Percentiles rank a stretch among this genome's conserved stretches.
These are phyloP conservation scores for Sphaerulina musiva DNA, from an alignment of 2,329 filamentous ascomycete species.

Conservation along the genomic window DNA sequence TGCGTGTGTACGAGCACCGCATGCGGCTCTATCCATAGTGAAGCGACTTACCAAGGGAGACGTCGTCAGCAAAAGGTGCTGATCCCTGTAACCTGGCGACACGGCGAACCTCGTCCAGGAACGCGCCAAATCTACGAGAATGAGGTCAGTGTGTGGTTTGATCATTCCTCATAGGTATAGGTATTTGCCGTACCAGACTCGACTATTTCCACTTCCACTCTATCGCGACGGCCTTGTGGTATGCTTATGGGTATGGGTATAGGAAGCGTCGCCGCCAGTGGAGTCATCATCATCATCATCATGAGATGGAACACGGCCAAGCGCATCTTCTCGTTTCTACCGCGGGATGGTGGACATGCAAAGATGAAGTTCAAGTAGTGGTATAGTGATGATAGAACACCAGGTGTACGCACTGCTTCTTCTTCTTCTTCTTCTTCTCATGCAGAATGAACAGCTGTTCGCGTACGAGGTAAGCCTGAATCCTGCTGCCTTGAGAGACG, in stretches of 20 bases:
- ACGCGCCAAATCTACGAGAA: conserved; percentile 17
- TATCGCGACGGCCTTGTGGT: conserved; percentile 1
- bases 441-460: conserved; percentile 9
- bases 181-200: conserved; percentile 20
- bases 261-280: conserved; percentile 13
- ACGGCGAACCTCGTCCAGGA: conserved; percentile 40
- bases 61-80: conserved; percentile 34
- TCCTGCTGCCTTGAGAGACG: conserved; percentile 10
- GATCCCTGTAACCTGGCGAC: conserved; percentile 23
- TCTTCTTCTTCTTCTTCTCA: no score
- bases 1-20: no score
- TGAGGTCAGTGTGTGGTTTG: conserved; percentile 9
- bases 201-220: conserved; percentile 15
- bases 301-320: conserved; percentile 27
- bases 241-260: conserved; percentile 7
- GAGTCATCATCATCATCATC: no score
- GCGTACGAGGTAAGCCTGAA: conserved; percentile 3
- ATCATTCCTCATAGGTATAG: background rate
- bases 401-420: no score
- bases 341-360: no score
- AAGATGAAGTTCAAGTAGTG: no score
- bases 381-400: no score
- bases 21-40: no score
- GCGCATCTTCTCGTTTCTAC: no score
- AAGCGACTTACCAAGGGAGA: conserved; percentile 28